Conservation (phyloP, 352 stramenopile genomes). For the Phytophthora sp. region DNA sequence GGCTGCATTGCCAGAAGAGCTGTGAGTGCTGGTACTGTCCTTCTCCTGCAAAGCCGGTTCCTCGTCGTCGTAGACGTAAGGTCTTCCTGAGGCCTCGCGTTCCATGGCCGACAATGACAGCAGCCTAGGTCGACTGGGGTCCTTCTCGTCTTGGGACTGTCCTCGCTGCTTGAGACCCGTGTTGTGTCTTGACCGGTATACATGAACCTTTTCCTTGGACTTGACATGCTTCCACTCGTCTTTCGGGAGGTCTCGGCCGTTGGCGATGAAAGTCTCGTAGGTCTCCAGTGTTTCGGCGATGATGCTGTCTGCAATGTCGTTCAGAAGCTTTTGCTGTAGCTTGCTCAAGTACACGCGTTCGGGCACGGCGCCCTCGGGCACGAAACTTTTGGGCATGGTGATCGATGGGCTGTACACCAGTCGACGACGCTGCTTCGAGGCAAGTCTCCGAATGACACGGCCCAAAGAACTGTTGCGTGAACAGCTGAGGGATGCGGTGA, state of each 20-base stretch:
- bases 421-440: slow-evolving; percentile 1
- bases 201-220: slow-evolving; percentile 55
- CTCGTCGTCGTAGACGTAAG: slow-evolving; percentile 30
- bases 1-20: slow-evolving; percentile 37
- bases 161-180: slow-evolving; percentile 8
- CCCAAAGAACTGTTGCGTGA: slow-evolving; percentile 3
- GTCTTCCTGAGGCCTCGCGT: slow-evolving; percentile 19
- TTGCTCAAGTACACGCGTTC: slow-evolving; percentile 21
- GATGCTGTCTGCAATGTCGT: slow-evolving; percentile 55
- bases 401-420: background rate
- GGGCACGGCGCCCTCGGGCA: slow-evolving; percentile 12
- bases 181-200: slow-evolving; percentile 56
- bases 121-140: slow-evolving; percentile 45
- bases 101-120: slow-evolving; percentile 45
- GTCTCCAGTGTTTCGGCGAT: slow-evolving; percentile 62
- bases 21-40: slow-evolving; percentile 34
- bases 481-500: slow-evolving; percentile 31
- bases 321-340: slow-evolving; percentile 42
- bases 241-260: slow-evolving; percentile 35
- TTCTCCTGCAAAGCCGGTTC: slow-evolving; percentile 8
- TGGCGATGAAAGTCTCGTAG: slow-evolving; percentile 55
- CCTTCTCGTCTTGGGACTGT: slow-evolving; percentile 26
- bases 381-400: slow-evolving; percentile 26
- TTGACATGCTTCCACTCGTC: slow-evolving; percentile 65
- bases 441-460: slow-evolving; percentile 25